Evolutionary conservation across 352 stramenopile species (phyloP).

Genomic region (Phytophthora macrochlamydospora): DNA sequence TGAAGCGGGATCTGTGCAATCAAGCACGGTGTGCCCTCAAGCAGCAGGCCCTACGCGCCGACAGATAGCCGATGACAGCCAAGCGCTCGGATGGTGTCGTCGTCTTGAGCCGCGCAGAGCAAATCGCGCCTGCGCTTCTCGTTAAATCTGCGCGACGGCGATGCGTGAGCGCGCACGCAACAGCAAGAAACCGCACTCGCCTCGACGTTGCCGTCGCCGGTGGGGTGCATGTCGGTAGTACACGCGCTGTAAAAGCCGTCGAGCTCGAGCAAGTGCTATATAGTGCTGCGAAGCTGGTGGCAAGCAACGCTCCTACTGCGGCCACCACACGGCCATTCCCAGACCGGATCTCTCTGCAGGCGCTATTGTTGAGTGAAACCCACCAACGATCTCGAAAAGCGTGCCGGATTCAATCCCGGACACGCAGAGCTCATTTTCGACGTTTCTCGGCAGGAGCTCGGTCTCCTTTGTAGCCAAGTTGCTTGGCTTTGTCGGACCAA

Average conservation of each 20-base stretch:
- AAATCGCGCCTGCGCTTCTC: too few species aligned
- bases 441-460: conserved; percentile 19
- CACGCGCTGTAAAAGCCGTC: neutral
- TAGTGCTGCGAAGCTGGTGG: neutral
- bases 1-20: too few species aligned
- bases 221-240: neutral
- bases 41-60: too few species aligned
- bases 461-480: neutral
- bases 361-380: conserved; percentile 20
- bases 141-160: too few species aligned
- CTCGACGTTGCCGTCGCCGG: too few species aligned
- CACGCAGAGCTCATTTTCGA: conserved; percentile 14
- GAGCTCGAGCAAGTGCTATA: neutral
- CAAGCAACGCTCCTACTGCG: neutral
- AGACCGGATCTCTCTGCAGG: conserved; percentile 2
- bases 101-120: too few species aligned
- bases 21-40: too few species aligned
- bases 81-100: too few species aligned
- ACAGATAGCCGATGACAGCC: too few species aligned
- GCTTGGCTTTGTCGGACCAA: conserved; percentile 15
- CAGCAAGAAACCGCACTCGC: too few species aligned
- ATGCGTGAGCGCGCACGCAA: too few species aligned
- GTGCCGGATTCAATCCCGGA: neutral
- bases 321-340: neutral
- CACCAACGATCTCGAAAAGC: neutral